Evolutionary conservation across 306 rosid species (phyloP).

Genomic region (Hippophae gyantsensis): DNA sequence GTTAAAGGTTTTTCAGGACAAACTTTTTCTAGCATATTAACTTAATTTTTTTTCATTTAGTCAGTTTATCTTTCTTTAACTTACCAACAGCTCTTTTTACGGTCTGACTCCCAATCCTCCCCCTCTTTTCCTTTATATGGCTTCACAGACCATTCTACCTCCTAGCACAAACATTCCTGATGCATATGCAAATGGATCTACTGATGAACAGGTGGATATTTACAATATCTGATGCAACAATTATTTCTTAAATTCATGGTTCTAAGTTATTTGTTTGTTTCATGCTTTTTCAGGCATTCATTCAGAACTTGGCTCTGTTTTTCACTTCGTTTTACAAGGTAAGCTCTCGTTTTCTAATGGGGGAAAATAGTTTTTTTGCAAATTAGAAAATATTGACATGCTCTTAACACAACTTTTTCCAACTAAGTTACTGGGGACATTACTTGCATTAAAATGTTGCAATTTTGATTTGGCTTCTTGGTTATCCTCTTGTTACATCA

Average conservation of each 20-base stretch:
- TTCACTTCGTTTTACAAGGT: constrained; percentile 94
- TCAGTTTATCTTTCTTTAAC: not conserved
- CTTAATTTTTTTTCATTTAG: not conserved
- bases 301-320: constrained; percentile 88
- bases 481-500: too few species aligned
- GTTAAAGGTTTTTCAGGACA: constrained; percentile 56
- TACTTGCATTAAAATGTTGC: too few species aligned
- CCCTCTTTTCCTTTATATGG: constrained; percentile 1
- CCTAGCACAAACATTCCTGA: constrained; percentile 73
- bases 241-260: constrained; percentile 4
- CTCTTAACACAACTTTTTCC: not conserved
- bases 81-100: not conserved
- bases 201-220: constrained; percentile 72
- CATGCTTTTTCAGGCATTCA: constrained; percentile 54
- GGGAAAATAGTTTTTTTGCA: not conserved
- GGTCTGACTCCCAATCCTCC: not conserved
- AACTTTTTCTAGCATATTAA: not conserved
- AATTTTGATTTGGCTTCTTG: too few species aligned
- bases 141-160: constrained; percentile 59
- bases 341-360: constrained; percentile 7
- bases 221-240: not conserved
- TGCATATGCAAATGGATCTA: constrained; percentile 78
- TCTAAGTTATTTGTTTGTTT: not conserved
- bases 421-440: not conserved
- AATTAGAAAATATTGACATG: not conserved